Evolutionary conservation across 768 basidiomycete genomes (phyloP).

Genomic region (Lactarius hengduanensis): DNA sequence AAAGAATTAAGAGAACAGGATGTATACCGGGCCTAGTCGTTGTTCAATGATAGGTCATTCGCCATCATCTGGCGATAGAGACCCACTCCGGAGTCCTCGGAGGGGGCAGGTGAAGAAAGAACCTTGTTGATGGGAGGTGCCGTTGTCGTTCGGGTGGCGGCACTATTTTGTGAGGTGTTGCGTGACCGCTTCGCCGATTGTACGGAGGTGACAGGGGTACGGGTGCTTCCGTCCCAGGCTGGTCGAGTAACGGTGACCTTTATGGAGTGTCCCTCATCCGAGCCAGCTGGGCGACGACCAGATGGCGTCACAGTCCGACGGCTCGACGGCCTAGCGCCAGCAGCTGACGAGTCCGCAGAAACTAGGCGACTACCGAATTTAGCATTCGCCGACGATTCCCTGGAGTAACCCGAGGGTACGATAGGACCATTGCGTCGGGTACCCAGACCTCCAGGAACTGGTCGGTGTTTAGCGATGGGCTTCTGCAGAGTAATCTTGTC

Average conservation of each 20-base stretch:
- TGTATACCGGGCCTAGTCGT: constrained; percentile 23
- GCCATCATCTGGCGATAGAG: constrained; percentile 80
- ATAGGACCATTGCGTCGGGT: constrained; percentile 42
- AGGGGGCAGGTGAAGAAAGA: constrained; percentile 68
- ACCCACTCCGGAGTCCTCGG: constrained; percentile 81
- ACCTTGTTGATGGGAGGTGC: constrained; percentile 41
- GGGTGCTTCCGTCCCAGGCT: constrained; percentile 66
- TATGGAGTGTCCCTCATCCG: constrained; percentile 62
- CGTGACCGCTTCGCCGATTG: constrained; percentile 57
- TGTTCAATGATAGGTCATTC: constrained; percentile 66
- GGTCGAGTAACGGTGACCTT: constrained; percentile 75
- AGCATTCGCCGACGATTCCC: constrained; percentile 86
- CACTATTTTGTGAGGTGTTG: constrained; percentile 71
- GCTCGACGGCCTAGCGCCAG: constrained; percentile 56
- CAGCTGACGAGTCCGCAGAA: constrained; percentile 50
- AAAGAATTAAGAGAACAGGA: constrained; percentile 32
- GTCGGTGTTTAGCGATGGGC: constrained; percentile 55
- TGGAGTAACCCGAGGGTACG: constrained; percentile 59
- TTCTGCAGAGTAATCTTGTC: constrained; percentile 88
- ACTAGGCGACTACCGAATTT: constrained; percentile 88
- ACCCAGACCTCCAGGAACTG: constrained; percentile 32
- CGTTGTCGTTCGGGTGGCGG: constrained; percentile 44
- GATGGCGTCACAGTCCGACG: constrained; percentile 52
- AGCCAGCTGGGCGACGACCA: constrained; percentile 46
- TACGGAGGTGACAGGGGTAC: constrained; percentile 36